Evolutionary conservation across 2,329 filamentous ascomycete genomes (phyloP).

Genomic region (Hypoxylon sp.): DNA sequence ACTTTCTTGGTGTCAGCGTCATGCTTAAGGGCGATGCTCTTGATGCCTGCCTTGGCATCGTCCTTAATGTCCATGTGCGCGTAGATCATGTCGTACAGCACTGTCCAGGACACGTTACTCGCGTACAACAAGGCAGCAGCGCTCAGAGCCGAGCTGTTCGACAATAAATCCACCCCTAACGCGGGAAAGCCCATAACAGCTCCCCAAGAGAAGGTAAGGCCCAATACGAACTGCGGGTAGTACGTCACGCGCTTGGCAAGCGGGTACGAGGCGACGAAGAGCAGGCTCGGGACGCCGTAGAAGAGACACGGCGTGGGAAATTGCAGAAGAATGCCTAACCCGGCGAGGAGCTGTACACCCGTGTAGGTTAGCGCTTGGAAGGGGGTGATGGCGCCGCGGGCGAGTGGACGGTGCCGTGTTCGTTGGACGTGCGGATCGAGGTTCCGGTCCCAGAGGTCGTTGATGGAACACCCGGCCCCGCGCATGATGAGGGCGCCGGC

Average conservation of each 20-base stretch:
- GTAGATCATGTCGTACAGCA: slow-evolving; percentile 94
- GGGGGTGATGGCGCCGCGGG: slow-evolving; percentile 81
- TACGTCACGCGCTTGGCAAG: slow-evolving; percentile 89
- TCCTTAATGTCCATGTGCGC: slow-evolving; percentile 93
- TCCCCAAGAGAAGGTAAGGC: slow-evolving; percentile 90
- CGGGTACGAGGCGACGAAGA: slow-evolving; percentile 82
- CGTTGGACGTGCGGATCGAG: slow-evolving; percentile 85
- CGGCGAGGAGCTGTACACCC: slow-evolving; percentile 79
- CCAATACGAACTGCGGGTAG: slow-evolving; percentile 88
- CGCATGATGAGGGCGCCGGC: slow-evolving; percentile 87
- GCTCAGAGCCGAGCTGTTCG: slow-evolving; percentile 72
- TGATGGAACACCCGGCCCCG: slow-evolving; percentile 89
- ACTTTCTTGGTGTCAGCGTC: slow-evolving; percentile 83
- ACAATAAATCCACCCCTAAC: slow-evolving; percentile 81
- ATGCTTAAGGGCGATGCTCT: slow-evolving; percentile 87
- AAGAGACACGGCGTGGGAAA: slow-evolving; percentile 84
- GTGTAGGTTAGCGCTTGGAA: slow-evolving; percentile 81
- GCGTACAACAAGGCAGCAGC: slow-evolving; percentile 80
- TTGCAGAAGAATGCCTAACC: slow-evolving; percentile 81
- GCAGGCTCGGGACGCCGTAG: slow-evolving; percentile 82
- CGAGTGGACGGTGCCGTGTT: slow-evolving; percentile 84
- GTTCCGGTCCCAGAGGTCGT: slow-evolving; percentile 91
- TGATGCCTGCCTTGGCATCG: slow-evolving; percentile 88
- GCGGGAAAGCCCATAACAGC: slow-evolving; percentile 91
- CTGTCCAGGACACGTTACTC: slow-evolving; percentile 87